phyloP scores from a whole-genome alignment of 371 early-diverging fungal genomes.

The Mucor piriformis region DNA sequence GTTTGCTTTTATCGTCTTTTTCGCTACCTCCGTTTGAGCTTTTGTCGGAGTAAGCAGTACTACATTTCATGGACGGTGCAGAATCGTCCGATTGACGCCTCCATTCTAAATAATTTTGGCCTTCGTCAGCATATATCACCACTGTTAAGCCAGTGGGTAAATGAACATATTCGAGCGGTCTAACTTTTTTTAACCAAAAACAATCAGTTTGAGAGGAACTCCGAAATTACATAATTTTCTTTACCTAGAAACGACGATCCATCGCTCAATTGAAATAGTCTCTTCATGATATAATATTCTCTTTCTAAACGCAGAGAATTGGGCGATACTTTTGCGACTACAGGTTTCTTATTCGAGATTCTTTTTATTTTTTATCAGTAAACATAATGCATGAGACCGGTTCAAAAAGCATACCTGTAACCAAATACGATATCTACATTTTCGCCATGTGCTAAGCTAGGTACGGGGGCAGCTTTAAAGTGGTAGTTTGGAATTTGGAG shows the following conservation, averaged over 20 bases:
- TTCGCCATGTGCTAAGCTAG: conserved; percentile 41
- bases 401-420: conserved; percentile 37
- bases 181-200: conserved; percentile 25
- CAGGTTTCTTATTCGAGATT: conserved; percentile 40
- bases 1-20: conserved; percentile 5
- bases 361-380: conserved; percentile 8
- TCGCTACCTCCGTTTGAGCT: conserved; percentile 10
- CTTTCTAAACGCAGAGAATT: conserved; percentile 45
- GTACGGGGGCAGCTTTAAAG: conserved; percentile 36
- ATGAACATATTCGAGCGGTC: conserved; percentile 43
- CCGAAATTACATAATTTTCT: background rate
- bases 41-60: background rate
- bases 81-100: conserved; percentile 5
- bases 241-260: conserved; percentile 40
- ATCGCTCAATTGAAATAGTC: conserved; percentile 39
- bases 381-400: background rate
- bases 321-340: conserved; percentile 44
- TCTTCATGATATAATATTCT: conserved; percentile 47
- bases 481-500: conserved; percentile 50
- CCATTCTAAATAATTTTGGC: conserved; percentile 25
- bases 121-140: conserved; percentile 43
- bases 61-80: background rate
- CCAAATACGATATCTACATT: conserved; percentile 44
- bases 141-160: conserved; percentile 41
- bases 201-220: background rate